Conservation (phyloP, 306 rosid species). For the Ormosia semicastrata region DNA sequence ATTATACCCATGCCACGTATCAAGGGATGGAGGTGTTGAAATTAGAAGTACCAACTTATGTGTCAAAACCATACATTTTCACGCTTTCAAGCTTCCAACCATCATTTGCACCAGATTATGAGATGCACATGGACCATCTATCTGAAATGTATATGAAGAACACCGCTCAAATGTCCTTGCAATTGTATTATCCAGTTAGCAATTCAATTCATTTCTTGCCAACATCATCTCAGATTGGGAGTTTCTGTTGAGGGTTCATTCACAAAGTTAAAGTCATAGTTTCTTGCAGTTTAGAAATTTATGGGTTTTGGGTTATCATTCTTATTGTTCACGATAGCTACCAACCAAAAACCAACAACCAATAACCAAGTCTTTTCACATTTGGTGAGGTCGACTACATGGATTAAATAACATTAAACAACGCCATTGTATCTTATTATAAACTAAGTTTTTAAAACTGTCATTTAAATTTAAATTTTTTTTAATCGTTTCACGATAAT, state of each 20-base stretch:
- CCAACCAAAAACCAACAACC: no score
- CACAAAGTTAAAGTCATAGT: neutral
- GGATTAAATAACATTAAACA: no score
- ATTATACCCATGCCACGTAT: conserved; percentile 65
- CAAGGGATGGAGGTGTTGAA: conserved; percentile 61
- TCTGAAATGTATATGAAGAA: conserved; percentile 58
- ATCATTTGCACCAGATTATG: conserved; percentile 49
- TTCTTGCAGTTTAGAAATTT: neutral
- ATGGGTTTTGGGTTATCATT: neutral
- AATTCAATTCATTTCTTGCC: neutral
- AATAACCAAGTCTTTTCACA: no score
- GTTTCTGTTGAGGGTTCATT: neutral
- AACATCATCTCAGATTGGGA: neutral
- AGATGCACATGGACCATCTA: conserved; percentile 69
- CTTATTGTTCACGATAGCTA: neutral
- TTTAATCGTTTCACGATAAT: no score
- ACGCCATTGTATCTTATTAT: no score
- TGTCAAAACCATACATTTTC: conserved; percentile 51
- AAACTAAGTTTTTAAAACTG: no score
- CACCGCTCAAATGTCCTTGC: conserved; percentile 59
- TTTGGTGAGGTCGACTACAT: no score
- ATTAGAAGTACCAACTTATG: conserved; percentile 50
- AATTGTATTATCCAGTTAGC: conserved; percentile 48
- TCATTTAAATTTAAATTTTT: no score
- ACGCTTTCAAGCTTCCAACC: conserved; percentile 78